Base-by-base conservation (phyloP, 163 green algal species). In the Prototheca wickerhamii region DNA sequence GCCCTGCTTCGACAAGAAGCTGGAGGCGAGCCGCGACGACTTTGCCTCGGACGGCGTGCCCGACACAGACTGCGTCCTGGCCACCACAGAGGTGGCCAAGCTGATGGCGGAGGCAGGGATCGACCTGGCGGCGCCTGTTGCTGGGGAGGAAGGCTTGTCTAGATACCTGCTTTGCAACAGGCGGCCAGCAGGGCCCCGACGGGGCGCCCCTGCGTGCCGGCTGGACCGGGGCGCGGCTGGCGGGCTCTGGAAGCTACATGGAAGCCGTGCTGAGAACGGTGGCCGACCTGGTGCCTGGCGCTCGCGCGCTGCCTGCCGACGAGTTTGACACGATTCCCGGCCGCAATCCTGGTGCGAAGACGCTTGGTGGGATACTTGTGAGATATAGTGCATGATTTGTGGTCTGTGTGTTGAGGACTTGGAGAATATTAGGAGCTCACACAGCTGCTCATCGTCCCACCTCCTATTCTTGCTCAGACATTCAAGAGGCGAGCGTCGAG, bases 1-100 rank as follows among this genome's bases (percentile, higher is more conserved):
- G 91, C 93, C 93, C 4, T 99, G 93, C 79, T 97, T 94, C 75
- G 93, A 99, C 79, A 98, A 98, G 78, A 99, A 99, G 86, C 82
- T 99, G 30, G 93, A 99, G 78, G 94, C 91, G 3, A 78, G 85
- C 0, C 65, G 93, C 0, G 86, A 91, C 10, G 91, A 98, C 70
- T 90, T 99, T 37, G 61, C 63, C 23, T 57, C 7, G 1, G 65
- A 55, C 3, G 43, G 30, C 1, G 54, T 82, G 21, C 67, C 83
- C 3, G 89, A 97, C 74, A 84, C 89, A 2, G 92, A 98, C 83
- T 92, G 77, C 55, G 92, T 95, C 56, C 77, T 98, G 43, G 92
- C 92, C 1, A 96, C 91, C 4, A 67, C 63, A 1, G 92, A 98
- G 73, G 51, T 94, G 62, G 76, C 84, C 54, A 70, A 87, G 67